Evolutionary conservation across 208 protist genomes (phyloP), one percentile per base, ranked within the genome.

Genomic region (Eutreptiella sp.): DNA sequence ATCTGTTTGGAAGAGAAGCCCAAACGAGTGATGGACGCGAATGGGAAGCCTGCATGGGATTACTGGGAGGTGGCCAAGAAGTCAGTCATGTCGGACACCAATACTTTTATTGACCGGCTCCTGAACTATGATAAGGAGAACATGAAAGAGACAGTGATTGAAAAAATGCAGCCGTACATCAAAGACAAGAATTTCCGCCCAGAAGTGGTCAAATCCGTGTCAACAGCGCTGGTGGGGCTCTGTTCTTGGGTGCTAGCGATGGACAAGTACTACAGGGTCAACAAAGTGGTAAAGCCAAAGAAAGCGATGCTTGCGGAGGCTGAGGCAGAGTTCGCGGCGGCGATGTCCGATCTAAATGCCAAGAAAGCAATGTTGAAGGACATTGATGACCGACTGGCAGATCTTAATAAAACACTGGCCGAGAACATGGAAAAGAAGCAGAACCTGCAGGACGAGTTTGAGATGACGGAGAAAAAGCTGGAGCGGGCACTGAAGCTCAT

Each of bases 181-280:
- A 89, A 94, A 77, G 52, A 55, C 35, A 83, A 83, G 59, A 81
- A 79, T 70, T 94, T 84, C 92, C 97, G 87, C 75, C 89, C 89
- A 62, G 91, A 95, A 66, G 86, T 90, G 46, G 87, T 93, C 33
- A 70, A 74, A 52, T 88, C 89, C 63, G 87, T 83, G 23, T 90
- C 84, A 41, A 74, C 82, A 27, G 84, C 87, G 2, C 67, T 93
- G 24, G 82, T 94, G 38, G 90, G 93, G 54, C 89, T 99, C 38
- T 96, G 90, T 32, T 84, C 87, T 19, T 99, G 95, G 88, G 94
- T 97, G 36, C 82, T 84, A 38, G 94, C 96, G 0, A 94, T 97
- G 63, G 85, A 97, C 70, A 90, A 95, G 71, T 98, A 97, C 79
- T 92, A 97, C 76, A 85, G 89, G 69, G 93, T 96, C 46, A 88